phyloP scores from a whole-genome alignment of 2,329 filamentous ascomycete species.

The Alternaria solani region DNA sequence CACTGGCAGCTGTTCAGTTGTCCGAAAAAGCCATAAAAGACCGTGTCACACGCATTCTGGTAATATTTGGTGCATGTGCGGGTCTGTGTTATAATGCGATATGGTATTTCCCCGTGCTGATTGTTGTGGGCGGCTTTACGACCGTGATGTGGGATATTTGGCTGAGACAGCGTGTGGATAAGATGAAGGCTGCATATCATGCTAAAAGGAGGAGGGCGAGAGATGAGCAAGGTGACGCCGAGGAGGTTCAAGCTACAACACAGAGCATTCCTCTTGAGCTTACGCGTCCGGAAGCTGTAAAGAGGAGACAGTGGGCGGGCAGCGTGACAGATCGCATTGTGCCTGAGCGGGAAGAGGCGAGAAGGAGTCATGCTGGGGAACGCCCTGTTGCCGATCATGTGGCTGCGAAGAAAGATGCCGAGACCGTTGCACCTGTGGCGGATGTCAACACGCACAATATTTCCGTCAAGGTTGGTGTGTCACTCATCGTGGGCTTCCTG shows the following conservation, averaged over 20 bases:
- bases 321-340: constrained; percentile 29
- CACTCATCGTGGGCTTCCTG: constrained; percentile 59
- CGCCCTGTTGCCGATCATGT: constrained; percentile 8
- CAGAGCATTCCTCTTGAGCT: constrained; percentile 24
- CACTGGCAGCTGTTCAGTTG: constrained; percentile 72
- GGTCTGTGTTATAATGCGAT: constrained; percentile 75
- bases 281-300: constrained; percentile 28
- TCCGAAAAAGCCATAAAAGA: constrained; percentile 74
- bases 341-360: constrained; percentile 13
- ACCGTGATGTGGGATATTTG: constrained; percentile 66
- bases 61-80: constrained; percentile 69
- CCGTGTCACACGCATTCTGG: constrained; percentile 66
- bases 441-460: constrained; percentile 48
- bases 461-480: constrained; percentile 48
- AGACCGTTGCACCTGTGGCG: constrained; percentile 7
- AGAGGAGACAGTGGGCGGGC: constrained; percentile 28
- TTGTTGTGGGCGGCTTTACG: constrained; percentile 62
- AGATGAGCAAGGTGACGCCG: constrained; percentile 28
- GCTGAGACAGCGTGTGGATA: constrained; percentile 55
- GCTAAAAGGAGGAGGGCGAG: constrained; percentile 27
- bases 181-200: constrained; percentile 31
- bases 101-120: constrained; percentile 77
- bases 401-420: neutral
- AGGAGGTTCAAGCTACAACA: constrained; percentile 24
- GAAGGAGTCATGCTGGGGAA: constrained; percentile 11